Conservation (phyloP, 2,329 filamentous ascomycete species). For the Pezicula neosporulosa region DNA sequence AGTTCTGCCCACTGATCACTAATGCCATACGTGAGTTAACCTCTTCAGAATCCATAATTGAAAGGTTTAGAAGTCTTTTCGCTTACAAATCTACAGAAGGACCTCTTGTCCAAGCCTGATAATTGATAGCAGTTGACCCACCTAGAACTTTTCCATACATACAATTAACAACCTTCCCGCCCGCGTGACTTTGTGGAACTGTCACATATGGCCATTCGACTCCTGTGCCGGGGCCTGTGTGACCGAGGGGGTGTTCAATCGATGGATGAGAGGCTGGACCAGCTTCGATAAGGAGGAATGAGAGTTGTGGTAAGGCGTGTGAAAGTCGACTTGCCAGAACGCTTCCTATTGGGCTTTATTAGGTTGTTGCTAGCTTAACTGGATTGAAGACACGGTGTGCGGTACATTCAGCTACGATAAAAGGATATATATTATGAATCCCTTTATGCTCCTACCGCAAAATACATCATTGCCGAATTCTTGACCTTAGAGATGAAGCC, state of each 20-base stretch:
- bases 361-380: too few relatives aligned
- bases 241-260: conserved; percentile 2
- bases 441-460: too few relatives aligned
- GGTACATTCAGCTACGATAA: too few relatives aligned
- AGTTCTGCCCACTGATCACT: conserved; percentile 42
- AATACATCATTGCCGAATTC: too few relatives aligned
- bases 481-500: too few relatives aligned
- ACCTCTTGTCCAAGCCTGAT: conserved; percentile 11
- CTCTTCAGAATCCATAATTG: neutral
- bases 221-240: neutral
- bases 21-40: conserved; percentile 26
- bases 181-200: conserved; percentile 24
- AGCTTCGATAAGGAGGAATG: conserved; percentile 36
- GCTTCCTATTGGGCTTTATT: conserved; percentile 19
- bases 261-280: conserved; percentile 17
- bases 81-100: conserved; percentile 38
- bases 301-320: conserved; percentile 20
- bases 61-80: neutral
- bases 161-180: conserved; percentile 22
- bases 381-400: too few relatives aligned
- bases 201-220: conserved; percentile 31
- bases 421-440: too few relatives aligned
- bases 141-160: conserved; percentile 36
- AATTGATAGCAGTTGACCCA: conserved; percentile 37
- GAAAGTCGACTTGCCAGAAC: conserved; percentile 31